Base-by-base conservation (phyloP, 208 protist species). In the Crithidia acanthocephali region DNA sequence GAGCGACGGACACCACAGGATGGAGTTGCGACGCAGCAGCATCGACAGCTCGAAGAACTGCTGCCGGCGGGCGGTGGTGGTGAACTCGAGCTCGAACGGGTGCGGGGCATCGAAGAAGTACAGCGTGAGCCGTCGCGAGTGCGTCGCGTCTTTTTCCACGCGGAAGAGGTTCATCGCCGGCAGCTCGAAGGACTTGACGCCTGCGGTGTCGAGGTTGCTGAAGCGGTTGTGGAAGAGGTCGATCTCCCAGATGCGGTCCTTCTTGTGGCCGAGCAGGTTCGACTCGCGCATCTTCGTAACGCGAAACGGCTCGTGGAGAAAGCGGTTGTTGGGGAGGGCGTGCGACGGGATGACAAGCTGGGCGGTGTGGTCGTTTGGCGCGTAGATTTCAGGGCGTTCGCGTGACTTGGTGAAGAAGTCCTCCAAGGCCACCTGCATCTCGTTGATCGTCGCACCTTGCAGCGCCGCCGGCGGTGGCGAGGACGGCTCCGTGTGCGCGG, bases 1-100 rank as follows among this genome's bases (percentile, higher is more conserved):
- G 8, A 93, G 76, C 2, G 86, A 83, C 0, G 87, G 91, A 48
- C 82, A 89, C 86, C 87, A 95, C 59, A 91, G 78, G 51, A 95
- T 86, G 30, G 86, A 84, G 74, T 88, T 87, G 35, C 84, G 86
- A 20, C 81, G 63, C 44, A 84, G 67, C n/a, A 88, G 64, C 70
- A 73, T 84, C 1, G 86, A 72, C 22, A 95, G 60, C 71, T 95
- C 87, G 70, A 90, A 93, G 48, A 93, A 93, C 50, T 77, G 76
- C 42, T 86, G 86, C 1, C 87, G 85, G 10, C 84, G 79, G 20
- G 56, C 56, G 8, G 66, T 82, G 0, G 81, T 85, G 32, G 59
- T 74, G 56, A 95, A 91, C 73, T 93, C 84, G 9, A 93, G 70
- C 37, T 81, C 71, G 76, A 91, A 95, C 20, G 84, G 86, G 32